Evolutionary conservation across 2,329 filamentous ascomycete species (phyloP), one percentile per base, ranked within the genome.

Genomic region (Fusarium nelsonii): DNA sequence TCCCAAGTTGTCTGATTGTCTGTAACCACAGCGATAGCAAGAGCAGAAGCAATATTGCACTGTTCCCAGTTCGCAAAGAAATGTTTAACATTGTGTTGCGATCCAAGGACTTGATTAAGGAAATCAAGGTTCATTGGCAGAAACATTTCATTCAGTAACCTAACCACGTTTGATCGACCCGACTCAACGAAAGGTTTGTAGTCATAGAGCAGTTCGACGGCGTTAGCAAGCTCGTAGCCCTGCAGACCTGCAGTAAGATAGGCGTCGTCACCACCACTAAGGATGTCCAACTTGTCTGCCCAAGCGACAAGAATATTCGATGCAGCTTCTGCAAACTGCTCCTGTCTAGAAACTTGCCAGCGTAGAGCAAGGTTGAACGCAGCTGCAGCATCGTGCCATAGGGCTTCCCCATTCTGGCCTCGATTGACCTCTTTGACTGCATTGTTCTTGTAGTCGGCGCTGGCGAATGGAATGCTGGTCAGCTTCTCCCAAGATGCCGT

Each of bases 181-280:
- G 32, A 53, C 2, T 34, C 23, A 3, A 39, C 49, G 15, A 58
- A 58, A 2, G 54, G 36, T 10, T 51, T 28, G 51, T 82, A 79
- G 20, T 58, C 67, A 3, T 80, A 72, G 45, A 84, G 71, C 2
- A 84, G 73, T 60, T 84, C 83, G 0, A 77, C 83, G 0, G 79
- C 82, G 46, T 84, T 84, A 16, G 82, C 82, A 14, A 84, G 72
- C 62, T 84, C 75, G 55, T 84, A 83, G 0, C 83, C 82, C 34
- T 84, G 81, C 3, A 84, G 65, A 0, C 83, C 82, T 0, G 80
- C 73, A 0, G 79, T 78, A 4, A 84, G 79, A 56, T 74, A 58
- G 4, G 30, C 50, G 2, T 58, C 55, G 4, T 56, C 50, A 0
- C 50, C 50, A 14, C 50, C 50, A 4, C 37, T 56, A 10, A 58